These are phyloP conservation scores for Xylaria hypoxylon DNA, from an alignment of 2,329 filamentous ascomycete genomes.

Conservation along the genomic window DNA sequence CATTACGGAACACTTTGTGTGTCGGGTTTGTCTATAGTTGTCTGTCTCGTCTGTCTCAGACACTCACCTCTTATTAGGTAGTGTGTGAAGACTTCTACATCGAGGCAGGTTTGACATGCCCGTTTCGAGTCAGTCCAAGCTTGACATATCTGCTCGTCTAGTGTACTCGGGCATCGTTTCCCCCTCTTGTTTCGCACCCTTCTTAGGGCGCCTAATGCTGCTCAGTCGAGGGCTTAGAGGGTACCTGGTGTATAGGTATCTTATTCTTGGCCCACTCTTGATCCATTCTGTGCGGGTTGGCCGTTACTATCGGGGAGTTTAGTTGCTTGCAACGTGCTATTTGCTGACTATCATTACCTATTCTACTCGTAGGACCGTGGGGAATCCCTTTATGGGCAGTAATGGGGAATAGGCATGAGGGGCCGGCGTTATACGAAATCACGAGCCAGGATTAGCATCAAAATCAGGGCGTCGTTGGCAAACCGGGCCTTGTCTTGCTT, in stretches of 20 bases:
- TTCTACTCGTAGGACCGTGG: background rate
- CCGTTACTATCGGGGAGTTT: background rate
- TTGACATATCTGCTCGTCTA: conserved; percentile 17
- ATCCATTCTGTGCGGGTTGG: background rate
- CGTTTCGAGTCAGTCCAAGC: conserved; percentile 27
- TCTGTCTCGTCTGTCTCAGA: conserved; percentile 38
- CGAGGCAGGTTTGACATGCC: conserved; percentile 19
- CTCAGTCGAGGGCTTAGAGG: conserved; percentile 12
- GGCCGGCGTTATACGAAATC: conserved; percentile 11
- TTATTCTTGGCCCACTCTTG: conserved; percentile 15
- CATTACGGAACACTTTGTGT: conserved; percentile 51
- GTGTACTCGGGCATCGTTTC: conserved; percentile 15
- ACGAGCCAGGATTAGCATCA: conserved; percentile 14
- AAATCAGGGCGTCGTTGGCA: conserved; percentile 6
- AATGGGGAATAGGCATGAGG: conserved; percentile 17
- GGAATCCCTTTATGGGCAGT: conserved; percentile 10
- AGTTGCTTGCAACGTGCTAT: background rate
- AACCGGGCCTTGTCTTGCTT: conserved; percentile 9
- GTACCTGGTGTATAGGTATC: conserved; percentile 8
- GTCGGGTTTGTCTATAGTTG: conserved; percentile 49
- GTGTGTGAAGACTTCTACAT: conserved; percentile 4
- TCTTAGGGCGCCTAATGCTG: conserved; percentile 21
- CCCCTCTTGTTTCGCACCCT: conserved; percentile 27
- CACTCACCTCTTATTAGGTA: conserved; percentile 22
- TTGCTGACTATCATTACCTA: background rate